Evolutionary conservation across 164 flowering plant species (phyloP), one percentile per base, ranked within the genome.

Genomic region (Vitis riparia): DNA sequence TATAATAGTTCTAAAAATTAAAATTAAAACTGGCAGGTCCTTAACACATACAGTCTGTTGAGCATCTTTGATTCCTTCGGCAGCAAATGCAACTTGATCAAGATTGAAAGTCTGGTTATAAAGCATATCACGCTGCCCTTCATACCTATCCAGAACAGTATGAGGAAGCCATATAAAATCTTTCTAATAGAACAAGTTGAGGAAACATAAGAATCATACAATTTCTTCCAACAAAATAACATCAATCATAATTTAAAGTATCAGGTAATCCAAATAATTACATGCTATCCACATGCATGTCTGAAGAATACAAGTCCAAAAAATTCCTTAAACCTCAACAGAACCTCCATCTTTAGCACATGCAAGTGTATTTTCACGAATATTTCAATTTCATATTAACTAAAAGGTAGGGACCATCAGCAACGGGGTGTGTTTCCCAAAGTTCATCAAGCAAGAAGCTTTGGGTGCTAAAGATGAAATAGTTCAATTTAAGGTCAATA

Each of bases 51-150:
- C 99, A 55, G 99, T 95, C 83, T 90, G 95, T 67, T 95, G 97
- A 65, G 99, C 99, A 81, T 95, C 98, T 83, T 93, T 95, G 58
- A 95, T 85, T 66, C 97, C 99, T 69, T 95, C 99, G 10, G 99
- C 72, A 63, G 98, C 98, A 91, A 92, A 95, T 56, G 96, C 72
- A 65, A 93, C 97, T 88, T 95, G 99, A 77, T 95, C 99, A 52
- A 95, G 92, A 76, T 95, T 95, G 73, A 91, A 95, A 2, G 99
- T 95, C 81, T 95, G 99, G 76, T 95, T 95, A 79, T 92, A 95
- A 14, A 95, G 89, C 99, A 95, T 95, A 73, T 95, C 98, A 58
- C 98, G 94, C 60, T 95, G 99, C 11, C 89, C 94, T 84, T 95
- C 99, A 78, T 95, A 90, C 90, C 94, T 30, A 27, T 1, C 27